Base-by-base conservation (phyloP, 805 yeast species). In the Starmerella riodocensis region DNA sequence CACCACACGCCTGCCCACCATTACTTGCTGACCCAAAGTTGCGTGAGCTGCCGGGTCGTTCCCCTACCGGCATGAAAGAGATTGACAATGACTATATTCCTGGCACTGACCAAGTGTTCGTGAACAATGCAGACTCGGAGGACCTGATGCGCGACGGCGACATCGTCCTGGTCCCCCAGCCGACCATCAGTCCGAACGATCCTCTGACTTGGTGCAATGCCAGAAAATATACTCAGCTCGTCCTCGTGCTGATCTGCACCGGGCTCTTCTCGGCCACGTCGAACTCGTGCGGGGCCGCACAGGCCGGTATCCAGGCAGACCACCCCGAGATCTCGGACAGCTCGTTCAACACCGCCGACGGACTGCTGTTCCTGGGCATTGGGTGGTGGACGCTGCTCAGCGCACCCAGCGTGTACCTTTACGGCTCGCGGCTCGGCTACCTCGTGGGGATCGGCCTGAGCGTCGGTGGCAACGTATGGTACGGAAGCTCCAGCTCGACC, bases 261-360 rank as follows among this genome's bases (percentile, higher is more conserved):
- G 74, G 74, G 37, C 56, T 65, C 38, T 64, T 69, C 20, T 56
- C 66, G 14, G 70, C 76, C 11, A 70, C 73, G 17, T 71, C 86
- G 4, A 80, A 80, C 55, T 78, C 74, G 54, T 84, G 85, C 1
- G 78, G 81, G 24, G 66, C 84, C 2, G 68, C 78, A 6, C 84
- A 78, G 50, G 81, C 76, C 46, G 69, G 75, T 1, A 59, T 79
- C 48, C 74, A 76, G 46, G 74, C 65, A 41, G 58, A 64, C n/a
- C 75, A 75, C 49, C 45, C 47, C 3, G 76, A 71, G 13, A 74
- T 79, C 47, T 65, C 78, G 6, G 78, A 75, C 53, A 73, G 67
- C 47, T 60, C 78, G 8, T 78, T 79, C 78, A 78, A 78, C 56
- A 73, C 82, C 0, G 88, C 86, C 40, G 85, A 86, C 2, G 88